Conservation (phyloP, 495 filamentous ascomycete species). For the Hypomontagnella monticulosa region DNA sequence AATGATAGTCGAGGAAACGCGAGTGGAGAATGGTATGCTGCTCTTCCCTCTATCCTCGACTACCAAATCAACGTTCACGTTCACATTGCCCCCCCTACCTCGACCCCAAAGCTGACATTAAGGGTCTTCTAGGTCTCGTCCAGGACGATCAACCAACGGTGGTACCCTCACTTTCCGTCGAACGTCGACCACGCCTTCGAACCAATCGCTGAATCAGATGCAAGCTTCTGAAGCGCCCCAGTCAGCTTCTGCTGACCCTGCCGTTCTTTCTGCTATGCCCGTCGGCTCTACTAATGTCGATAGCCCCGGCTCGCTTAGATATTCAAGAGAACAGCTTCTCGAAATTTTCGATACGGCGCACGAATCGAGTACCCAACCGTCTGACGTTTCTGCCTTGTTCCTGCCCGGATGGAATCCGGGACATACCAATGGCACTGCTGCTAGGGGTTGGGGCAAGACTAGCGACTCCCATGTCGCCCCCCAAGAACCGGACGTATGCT, state of each 20-base stretch:
- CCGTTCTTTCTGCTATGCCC: conserved; percentile 47
- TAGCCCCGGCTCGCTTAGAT: conserved; percentile 61
- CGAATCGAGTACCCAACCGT: conserved; percentile 61
- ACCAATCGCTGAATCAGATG: conserved; percentile 67
- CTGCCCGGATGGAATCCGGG: conserved; percentile 80
- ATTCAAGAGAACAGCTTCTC: conserved; percentile 85
- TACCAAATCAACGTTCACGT: not conserved
- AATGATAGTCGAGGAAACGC: conserved; percentile 62
- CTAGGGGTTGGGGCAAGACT: conserved; percentile 79
- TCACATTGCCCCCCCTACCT: conserved; percentile 33
- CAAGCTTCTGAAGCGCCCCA: conserved; percentile 58
- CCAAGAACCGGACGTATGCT: conserved; percentile 83
- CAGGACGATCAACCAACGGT: conserved; percentile 72
- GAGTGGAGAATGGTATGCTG: conserved; percentile 46
- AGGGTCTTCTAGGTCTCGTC: conserved; percentile 50
- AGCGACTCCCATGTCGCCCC: conserved; percentile 70
- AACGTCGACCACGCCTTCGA: conserved; percentile 68
- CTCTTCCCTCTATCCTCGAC: not conserved
- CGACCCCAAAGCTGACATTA: conserved; percentile 41
- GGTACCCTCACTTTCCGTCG: conserved; percentile 87
- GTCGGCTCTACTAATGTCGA: conserved; percentile 50
- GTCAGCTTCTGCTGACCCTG: conserved; percentile 49
- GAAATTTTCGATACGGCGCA: conserved; percentile 73
- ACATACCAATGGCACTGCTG: conserved; percentile 66
- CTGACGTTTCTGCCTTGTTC: conserved; percentile 73